Evolutionary conservation across 2,329 filamentous ascomycete genomes (phyloP).

Genomic region (Aureobasidium sp.): DNA sequence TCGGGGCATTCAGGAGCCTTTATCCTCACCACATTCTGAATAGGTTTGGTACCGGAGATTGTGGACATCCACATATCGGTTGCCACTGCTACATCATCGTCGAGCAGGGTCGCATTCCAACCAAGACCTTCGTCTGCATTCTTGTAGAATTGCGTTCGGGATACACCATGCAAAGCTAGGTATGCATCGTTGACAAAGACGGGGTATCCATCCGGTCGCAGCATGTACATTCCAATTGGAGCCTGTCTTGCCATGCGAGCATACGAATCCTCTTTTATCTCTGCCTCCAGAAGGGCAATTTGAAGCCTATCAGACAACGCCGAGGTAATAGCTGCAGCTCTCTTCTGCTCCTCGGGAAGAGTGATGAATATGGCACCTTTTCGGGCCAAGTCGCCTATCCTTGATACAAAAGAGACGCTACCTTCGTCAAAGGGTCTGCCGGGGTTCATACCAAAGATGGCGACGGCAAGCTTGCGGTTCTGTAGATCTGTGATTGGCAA

Average conservation of each 20-base stretch:
- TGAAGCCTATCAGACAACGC: conserved; percentile 30
- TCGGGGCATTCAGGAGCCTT: background rate
- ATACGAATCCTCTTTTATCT: conserved; percentile 31
- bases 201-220: conserved; percentile 23
- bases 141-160: conserved; percentile 17
- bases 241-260: conserved; percentile 31
- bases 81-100: background rate
- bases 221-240: conserved; percentile 30
- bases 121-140: conserved; percentile 19
- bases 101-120: background rate
- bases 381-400: conserved; percentile 29
- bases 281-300: conserved; percentile 24
- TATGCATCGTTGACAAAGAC: conserved; percentile 36
- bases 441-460: conserved; percentile 34
- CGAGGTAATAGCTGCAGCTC: conserved; percentile 28
- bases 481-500: conserved; percentile 21
- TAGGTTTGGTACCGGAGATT: background rate
- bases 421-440: conserved; percentile 31
- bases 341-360: conserved; percentile 5
- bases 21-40: background rate
- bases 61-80: background rate
- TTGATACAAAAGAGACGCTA: conserved; percentile 30
- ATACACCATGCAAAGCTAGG: conserved; percentile 27
- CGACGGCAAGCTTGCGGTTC: conserved; percentile 30
- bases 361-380: conserved; percentile 32